These are phyloP conservation scores for Plasmodium vivax DNA, from an alignment of 169 alveolate species.

Conservation along the genomic window DNA sequence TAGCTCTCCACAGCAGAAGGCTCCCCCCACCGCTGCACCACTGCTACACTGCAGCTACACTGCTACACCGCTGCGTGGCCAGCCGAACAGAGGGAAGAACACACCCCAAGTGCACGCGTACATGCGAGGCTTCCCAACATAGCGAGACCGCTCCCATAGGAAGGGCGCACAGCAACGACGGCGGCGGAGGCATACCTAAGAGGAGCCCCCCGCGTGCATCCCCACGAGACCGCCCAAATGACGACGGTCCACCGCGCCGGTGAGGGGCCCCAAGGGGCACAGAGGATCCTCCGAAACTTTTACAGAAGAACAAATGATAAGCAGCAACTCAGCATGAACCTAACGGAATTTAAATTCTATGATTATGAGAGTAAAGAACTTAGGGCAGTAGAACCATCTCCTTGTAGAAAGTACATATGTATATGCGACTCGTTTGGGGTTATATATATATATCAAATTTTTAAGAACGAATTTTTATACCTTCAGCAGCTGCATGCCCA, in stretches of 20 bases:
- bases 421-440: constrained; percentile 46
- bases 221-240: not conserved
- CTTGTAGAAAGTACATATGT: constrained; percentile 32
- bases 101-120: not conserved
- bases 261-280: not conserved
- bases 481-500: not conserved
- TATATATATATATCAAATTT: constrained; percentile 21
- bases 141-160: not conserved
- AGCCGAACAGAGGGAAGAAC: not conserved
- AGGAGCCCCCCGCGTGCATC: not conserved
- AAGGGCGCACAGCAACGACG: not conserved
- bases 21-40: not conserved
- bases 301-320: not conserved
- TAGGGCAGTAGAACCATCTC: constrained; percentile 8
- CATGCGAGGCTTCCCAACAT: not conserved
- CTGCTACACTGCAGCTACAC: too few species aligned
- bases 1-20: not conserved
- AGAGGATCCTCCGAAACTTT: not conserved
- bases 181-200: not conserved
- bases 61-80: not conserved
- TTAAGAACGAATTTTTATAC: constrained; percentile 5
- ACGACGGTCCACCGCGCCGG: not conserved
- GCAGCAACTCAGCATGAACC: not conserved
- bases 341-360: constrained; percentile 40
- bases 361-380: constrained; percentile 29